These are phyloP conservation scores for Penicillium sp. DNA, from an alignment of 2,329 filamentous ascomycete species.

Conservation along the genomic window DNA sequence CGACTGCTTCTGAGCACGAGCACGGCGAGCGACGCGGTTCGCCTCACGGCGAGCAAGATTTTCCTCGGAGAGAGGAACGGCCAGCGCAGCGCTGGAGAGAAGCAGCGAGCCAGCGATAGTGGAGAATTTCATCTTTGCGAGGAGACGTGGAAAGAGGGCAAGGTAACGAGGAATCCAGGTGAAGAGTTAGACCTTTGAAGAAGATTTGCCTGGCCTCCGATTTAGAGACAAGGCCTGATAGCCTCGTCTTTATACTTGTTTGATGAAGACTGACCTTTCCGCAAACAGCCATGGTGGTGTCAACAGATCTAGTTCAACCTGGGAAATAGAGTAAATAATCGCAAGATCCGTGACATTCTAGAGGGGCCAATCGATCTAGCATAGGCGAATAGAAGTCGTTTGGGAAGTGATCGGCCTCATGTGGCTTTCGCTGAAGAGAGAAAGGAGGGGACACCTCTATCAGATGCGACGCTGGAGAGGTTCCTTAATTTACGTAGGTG, in stretches of 20 bases:
- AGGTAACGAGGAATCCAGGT: not conserved
- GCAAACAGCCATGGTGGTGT: slow-evolving; percentile 1
- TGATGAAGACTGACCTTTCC: not conserved
- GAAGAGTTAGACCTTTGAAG: not conserved
- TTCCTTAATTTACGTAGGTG: not conserved
- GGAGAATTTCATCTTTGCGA: slow-evolving; percentile 9
- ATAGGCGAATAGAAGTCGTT: not conserved
- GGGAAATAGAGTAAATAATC: not conserved
- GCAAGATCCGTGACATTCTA: not conserved
- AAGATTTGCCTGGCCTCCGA: not conserved
- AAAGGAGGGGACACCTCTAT: not conserved
- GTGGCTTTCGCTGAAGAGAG: not conserved
- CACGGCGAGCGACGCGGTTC: slow-evolving; percentile 3
- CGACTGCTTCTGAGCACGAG: not conserved
- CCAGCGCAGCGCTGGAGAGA: slow-evolving; percentile 6
- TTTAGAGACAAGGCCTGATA: not conserved
- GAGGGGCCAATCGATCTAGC: not conserved
- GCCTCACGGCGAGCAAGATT: slow-evolving; percentile 8
- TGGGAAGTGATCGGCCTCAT: not conserved
- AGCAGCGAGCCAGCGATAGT: slow-evolving; percentile 3
- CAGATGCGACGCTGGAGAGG: not conserved
- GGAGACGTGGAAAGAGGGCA: not conserved
- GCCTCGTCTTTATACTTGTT: slow-evolving; percentile 1
- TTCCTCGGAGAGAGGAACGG: slow-evolving; percentile 9
- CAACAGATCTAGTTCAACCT: not conserved